Evolutionary conservation across 495 filamentous ascomycete genomes (phyloP), one percentile per base, ranked within the genome.

Genomic region (Neurospora sp.): DNA sequence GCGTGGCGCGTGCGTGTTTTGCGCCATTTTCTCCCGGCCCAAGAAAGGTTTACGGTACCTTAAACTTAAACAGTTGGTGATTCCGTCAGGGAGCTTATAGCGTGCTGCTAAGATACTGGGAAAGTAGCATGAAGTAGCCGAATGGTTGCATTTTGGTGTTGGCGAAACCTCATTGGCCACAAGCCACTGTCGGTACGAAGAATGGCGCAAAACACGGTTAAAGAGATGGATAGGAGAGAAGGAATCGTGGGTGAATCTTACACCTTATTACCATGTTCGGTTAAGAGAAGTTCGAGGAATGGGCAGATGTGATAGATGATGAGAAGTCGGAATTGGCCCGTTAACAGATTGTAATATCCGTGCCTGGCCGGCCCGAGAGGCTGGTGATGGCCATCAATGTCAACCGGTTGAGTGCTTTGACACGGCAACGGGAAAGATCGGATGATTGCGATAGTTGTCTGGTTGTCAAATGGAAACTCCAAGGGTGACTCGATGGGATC

Each of bases 401-500:
- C 3, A 62, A 34, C 24, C 54, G 24, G 54, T 31, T 17, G 28
- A 31, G 24, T 62, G 54, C 24, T 34, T 34, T 19, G 54, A 34
- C 54, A 34, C 6, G 28, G 24, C 54, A 62, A 66, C 34, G 54
- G 28, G 54, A 66, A 66, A 66, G 13, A 34, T 19, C 54, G 54
- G 28, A 34, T 66, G 54, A 34, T 66, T 62, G 13, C 13, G 13
- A 31, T 15, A 2, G 24, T 2, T 48, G 43, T 59, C 24, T 31
- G 48, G 48, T 59, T 62, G 54, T 66, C 54, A 66, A 66, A 66
- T 36, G 54, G 54, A 66, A 66, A 34, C 54, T 66, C 28, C 6
- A 7, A 66, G 54, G 54, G 13, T 77, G 75, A 77, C 75, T 77
- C 75, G 75, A 77, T 77, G 75, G 43, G 59, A 75, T 77, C 54